Evolutionary conservation across 2,329 filamentous ascomycete genomes (phyloP).

Genomic region (Aureobasidium sp.): DNA sequence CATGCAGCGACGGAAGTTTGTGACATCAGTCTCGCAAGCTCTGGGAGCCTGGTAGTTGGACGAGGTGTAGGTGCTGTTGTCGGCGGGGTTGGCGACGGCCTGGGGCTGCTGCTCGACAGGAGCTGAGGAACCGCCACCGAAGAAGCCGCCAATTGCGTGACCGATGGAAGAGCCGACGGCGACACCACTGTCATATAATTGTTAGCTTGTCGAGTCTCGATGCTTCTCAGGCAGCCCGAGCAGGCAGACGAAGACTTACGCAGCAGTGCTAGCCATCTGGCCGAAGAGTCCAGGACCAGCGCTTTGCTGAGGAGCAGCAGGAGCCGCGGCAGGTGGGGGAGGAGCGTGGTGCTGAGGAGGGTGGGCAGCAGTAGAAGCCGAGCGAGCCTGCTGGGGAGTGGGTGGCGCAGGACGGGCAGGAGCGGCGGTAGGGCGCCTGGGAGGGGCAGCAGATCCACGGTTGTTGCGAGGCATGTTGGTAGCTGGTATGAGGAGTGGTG

Average conservation of each 20-base stretch:
- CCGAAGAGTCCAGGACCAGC: slow-evolving; percentile 82
- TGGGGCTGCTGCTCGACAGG: slow-evolving; percentile 43
- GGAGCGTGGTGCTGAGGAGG: slow-evolving; percentile 45
- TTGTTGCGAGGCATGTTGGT: slow-evolving; percentile 43
- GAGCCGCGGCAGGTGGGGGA: slow-evolving; percentile 34
- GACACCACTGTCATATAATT: slow-evolving; percentile 63
- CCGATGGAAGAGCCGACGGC: slow-evolving; percentile 93
- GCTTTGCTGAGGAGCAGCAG: slow-evolving; percentile 34
- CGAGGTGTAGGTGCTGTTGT: slow-evolving; percentile 30
- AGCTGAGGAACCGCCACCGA: slow-evolving; percentile 58
- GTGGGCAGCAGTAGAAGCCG: slow-evolving; percentile 44
- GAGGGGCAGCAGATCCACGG: slow-evolving; percentile 38
- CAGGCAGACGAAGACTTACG: slow-evolving; percentile 57
- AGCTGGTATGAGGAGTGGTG: not conserved
- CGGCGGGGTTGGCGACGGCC: slow-evolving; percentile 36
- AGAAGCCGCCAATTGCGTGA: slow-evolving; percentile 86
- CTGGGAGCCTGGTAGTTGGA: slow-evolving; percentile 35
- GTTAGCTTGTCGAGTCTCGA: slow-evolving; percentile 21
- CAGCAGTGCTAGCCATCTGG: slow-evolving; percentile 95
- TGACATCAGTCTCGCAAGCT: slow-evolving; percentile 67
- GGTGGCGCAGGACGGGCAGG: slow-evolving; percentile 50
- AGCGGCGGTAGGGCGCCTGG: slow-evolving; percentile 39
- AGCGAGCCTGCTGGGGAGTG: slow-evolving; percentile 55
- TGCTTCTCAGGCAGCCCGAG: slow-evolving; percentile 6
- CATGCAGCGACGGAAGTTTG: slow-evolving; percentile 90